These are phyloP conservation scores for Calocybe cyanea DNA, from an alignment of 768 basidiomycete species.

Conservation along the genomic window DNA sequence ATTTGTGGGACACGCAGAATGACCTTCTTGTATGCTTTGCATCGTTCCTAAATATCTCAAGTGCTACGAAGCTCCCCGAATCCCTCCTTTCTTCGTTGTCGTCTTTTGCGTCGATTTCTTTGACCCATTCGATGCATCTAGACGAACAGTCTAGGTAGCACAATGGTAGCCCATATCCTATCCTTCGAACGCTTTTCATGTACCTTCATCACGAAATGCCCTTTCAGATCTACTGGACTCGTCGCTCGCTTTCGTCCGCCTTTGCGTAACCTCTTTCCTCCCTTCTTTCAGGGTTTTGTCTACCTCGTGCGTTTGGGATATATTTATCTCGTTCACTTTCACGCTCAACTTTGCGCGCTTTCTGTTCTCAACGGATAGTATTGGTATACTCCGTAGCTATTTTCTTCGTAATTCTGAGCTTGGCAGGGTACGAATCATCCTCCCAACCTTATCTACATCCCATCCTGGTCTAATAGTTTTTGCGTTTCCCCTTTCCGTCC, in stretches of 20 bases:
- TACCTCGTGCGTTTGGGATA: constrained; percentile 12
- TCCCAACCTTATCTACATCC: too few relatives aligned
- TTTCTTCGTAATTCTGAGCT: too few relatives aligned
- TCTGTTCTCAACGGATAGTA: neutral
- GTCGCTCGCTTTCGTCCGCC: neutral
- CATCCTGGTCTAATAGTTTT: too few relatives aligned
- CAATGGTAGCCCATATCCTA: too few relatives aligned
- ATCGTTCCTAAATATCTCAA: neutral
- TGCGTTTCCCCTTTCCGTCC: too few relatives aligned
- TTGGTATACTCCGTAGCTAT: too few relatives aligned
- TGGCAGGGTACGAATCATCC: too few relatives aligned
- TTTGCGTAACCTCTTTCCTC: neutral
- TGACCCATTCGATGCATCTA: too few relatives aligned
- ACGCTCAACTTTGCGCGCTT: neutral
- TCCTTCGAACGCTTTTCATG: too few relatives aligned
- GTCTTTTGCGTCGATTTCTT: neutral
- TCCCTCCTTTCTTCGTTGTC: neutral
- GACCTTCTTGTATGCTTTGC: neutral
- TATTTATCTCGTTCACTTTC: constrained; percentile 15
- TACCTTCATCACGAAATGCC: neutral
- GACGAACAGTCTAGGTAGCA: too few relatives aligned
- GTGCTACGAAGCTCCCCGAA: neutral
- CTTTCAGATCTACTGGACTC: neutral
- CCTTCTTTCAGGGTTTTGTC: constrained; percentile 3
- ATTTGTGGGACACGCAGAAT: too few relatives aligned